These are phyloP conservation scores for Penicillium sp. DNA, from an alignment of 2,329 filamentous ascomycete genomes.

Conservation along the genomic window DNA sequence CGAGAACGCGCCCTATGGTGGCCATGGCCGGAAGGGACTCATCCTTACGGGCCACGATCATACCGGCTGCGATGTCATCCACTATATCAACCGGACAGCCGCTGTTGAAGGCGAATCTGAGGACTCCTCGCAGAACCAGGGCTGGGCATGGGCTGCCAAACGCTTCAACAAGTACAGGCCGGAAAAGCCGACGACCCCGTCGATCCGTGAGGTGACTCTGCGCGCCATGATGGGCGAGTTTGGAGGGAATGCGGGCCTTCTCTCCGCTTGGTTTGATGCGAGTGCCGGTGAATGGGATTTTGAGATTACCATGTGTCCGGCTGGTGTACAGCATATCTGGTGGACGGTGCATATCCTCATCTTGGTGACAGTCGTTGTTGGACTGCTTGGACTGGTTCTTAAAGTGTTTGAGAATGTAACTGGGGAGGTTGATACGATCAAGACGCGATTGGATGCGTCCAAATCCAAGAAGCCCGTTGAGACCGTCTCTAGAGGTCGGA, in stretches of 20 bases:
- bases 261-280: slow-evolving; percentile 87
- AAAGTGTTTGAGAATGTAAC: background rate
- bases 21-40: slow-evolving; percentile 71
- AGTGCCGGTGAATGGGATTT: slow-evolving; percentile 70
- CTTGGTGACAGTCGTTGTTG: slow-evolving; percentile 49
- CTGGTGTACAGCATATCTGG: slow-evolving; percentile 91
- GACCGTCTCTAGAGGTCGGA: background rate
- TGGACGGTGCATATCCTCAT: slow-evolving; percentile 84
- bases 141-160: slow-evolving; percentile 41
- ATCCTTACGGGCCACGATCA: slow-evolving; percentile 95
- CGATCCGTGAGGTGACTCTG: slow-evolving; percentile 83
- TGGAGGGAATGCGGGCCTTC: slow-evolving; percentile 83
- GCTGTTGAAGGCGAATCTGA: slow-evolving; percentile 9
- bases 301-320: slow-evolving; percentile 74
- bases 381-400: slow-evolving; percentile 25
- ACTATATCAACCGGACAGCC: slow-evolving; percentile 68
- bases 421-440: background rate
- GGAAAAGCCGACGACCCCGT: slow-evolving; percentile 33
- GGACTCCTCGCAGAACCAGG: background rate
- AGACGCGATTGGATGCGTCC: background rate
- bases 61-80: slow-evolving; percentile 86
- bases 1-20: slow-evolving; percentile 58
- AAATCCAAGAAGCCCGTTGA: background rate
- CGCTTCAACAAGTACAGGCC: slow-evolving; percentile 27
- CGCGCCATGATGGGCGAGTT: slow-evolving; percentile 98